phyloP scores from a whole-genome alignment of 2,329 filamentous ascomycete genomes.

The Monilinia aucupariae region DNA sequence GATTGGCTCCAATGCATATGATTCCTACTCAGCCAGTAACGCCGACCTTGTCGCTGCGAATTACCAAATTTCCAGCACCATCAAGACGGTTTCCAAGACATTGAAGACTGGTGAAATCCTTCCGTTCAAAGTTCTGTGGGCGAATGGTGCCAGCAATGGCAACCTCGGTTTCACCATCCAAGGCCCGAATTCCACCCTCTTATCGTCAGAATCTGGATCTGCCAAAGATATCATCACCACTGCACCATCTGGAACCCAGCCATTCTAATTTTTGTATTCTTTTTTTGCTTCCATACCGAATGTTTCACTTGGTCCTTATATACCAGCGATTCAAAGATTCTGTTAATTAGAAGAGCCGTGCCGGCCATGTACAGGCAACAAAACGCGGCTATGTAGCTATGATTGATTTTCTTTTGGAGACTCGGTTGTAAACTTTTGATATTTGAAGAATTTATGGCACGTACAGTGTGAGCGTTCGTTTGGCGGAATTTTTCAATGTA shows the following conservation, averaged over 20 bases:
- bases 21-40: neutral
- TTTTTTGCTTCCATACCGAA: neutral
- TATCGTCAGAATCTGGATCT: neutral
- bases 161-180: neutral
- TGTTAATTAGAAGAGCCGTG: no score
- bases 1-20: neutral
- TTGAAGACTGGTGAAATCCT: neutral
- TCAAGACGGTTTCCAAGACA: neutral
- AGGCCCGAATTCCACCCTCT: neutral
- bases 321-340: no score
- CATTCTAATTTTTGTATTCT: neutral
- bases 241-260: neutral
- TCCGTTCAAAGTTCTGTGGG: neutral
- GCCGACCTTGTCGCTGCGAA: neutral
- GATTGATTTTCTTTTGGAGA: no score
- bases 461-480: neutral
- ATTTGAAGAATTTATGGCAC: no score
- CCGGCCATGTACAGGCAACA: no score
- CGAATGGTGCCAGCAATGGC: neutral
- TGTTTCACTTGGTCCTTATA: no score
- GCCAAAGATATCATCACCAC: neutral
- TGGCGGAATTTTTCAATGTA: neutral
- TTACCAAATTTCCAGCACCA: neutral
- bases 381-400: no score
- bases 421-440: no score